Evolutionary conservation across 257 asterid genomes (phyloP), one percentile per base, ranked within the genome.

Genomic region (Nicotiana paniculata): DNA sequence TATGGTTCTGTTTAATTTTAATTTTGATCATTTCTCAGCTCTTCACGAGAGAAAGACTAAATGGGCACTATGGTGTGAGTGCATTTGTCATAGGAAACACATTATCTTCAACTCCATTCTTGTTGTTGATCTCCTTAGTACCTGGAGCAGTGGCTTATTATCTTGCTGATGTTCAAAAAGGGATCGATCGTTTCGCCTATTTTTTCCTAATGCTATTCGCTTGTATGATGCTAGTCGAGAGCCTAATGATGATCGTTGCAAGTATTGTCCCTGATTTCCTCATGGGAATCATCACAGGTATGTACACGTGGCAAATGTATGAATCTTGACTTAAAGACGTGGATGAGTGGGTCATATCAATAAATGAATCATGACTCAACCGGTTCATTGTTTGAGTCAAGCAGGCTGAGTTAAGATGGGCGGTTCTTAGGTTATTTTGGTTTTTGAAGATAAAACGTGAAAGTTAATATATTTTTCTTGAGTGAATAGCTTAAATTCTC

Each of bases 161-260:
- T 87, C 85, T 90, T 21, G 89, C 85, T 9, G 91, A 92, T 85
- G 90, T 90, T 18, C 92, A 90, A 43, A 86, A 68, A 39, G 84
- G 85, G 66, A 46, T 82, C 6, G 86, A 80, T 80, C 90, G 85
- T 70, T 91, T 87, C 54, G 48, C 79, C 55, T 88, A 84, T 82
- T 88, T 86, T 59, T 57, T 65, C 0, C 70, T 86, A 70, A 80
- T 85, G 18, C 61, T 91, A 0, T 88, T 89, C 43, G 67, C 85
- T 0, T 87, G 92, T 81, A 85, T 90, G 91, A 82, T 91, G 89
- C 46, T 91, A n/a, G 95, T 91, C 9, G 95, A 91, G 78, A 90
- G 93, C 88, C 86, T 91, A 12, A 90, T 90, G 90, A 88, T 91
- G 92, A 86, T 86, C 30, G 90, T 91, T 1, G 93, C 95, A 0